Percentiles rank a stretch among this genome's conserved stretches.
These are phyloP conservation scores for Candolleomyces eurysporus DNA, from an alignment of 768 basidiomycete species.

Conservation along the genomic window DNA sequence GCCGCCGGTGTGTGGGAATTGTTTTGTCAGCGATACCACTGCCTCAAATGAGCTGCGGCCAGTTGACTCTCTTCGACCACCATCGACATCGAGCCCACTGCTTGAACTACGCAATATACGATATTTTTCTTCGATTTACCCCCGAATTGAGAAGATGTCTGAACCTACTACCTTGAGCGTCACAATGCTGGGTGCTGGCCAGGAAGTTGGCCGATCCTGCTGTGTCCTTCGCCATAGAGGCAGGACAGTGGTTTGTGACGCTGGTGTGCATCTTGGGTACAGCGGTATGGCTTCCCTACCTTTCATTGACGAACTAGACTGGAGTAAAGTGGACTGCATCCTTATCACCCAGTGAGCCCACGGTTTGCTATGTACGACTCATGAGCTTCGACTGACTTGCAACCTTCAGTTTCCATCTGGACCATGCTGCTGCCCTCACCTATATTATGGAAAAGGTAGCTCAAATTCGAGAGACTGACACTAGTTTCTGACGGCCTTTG, in stretches of 20 bases:
- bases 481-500: slow-evolving; percentile 1
- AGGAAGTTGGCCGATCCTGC: slow-evolving; percentile 96
- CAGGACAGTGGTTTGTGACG: slow-evolving; percentile 92
- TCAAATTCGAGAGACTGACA: neutral
- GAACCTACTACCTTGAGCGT: slow-evolving; percentile 75
- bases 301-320: slow-evolving; percentile 96
- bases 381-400: neutral
- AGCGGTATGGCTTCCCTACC: slow-evolving; percentile 94
- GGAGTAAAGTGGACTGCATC: slow-evolving; percentile 96
- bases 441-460: slow-evolving; percentile 96
- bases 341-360: slow-evolving; percentile 81
- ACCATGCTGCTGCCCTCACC: slow-evolving; percentile 95
- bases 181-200: slow-evolving; percentile 94
- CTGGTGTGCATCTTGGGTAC: slow-evolving; percentile 94
- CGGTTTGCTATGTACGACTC: slow-evolving; percentile 23
- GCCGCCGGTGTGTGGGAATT: no score
- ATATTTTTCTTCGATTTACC: neutral
- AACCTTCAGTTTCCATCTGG: slow-evolving; percentile 90
- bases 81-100: neutral
- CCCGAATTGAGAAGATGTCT: slow-evolving; percentile 38
- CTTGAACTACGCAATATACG: neutral
- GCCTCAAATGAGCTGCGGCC: no score
- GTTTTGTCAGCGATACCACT: no score
- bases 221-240: slow-evolving; percentile 96
- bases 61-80: neutral